Base-by-base conservation (phyloP, 2,329 filamentous ascomycete species). In the Xylaria multiplex region DNA sequence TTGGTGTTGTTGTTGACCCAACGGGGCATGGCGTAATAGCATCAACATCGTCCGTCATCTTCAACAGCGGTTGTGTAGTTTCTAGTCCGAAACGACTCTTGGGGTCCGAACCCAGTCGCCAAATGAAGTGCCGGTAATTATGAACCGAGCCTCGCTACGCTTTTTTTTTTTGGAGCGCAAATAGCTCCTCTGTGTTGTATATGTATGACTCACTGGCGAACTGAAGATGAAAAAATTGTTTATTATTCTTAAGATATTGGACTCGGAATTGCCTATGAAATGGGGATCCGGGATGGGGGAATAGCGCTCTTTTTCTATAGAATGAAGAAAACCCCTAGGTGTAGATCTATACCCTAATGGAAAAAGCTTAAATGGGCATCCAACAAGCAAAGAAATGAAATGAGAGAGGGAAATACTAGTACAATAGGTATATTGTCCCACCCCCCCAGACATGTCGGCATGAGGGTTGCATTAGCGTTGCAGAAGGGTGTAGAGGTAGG, bases 21-120 rank as follows among this genome's bases (percentile, higher is more conserved):
- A 71, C 62, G 4, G 75, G 75, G 52, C 76, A 78, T 5, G 76
- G 76, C 24, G 76, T 78, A 43, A 78, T 78, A 19, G 76, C 76
- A 60, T 78, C 76, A 57, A 77, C 73, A 54, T 78, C 76, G 55
- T 77, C 76, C 42, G 68, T 55, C 57, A 61, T 66, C 32, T 59
- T 61, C 22, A 13, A 27, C 24, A 7, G 27, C 19, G 30, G 32
- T 14, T 48, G 11, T 14, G 32, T 43, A 19, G 40, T 46, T 46
- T 24, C 8, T n/a, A 11, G 16, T 13, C 13, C 11, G 16, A 32
- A 24, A 22, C 22, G 9, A 35, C 30, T 22, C 45, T 8, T 13
- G 7, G 19, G 9, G 35, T 27, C 30, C 2, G 37, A 42, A 13
- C 30, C 27, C 7, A 7, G 42, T 45, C 43, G 37, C 22, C 7